Evolutionary conservation across 768 basidiomycete species (phyloP).

Genomic region (Mycena sanguinolenta): DNA sequence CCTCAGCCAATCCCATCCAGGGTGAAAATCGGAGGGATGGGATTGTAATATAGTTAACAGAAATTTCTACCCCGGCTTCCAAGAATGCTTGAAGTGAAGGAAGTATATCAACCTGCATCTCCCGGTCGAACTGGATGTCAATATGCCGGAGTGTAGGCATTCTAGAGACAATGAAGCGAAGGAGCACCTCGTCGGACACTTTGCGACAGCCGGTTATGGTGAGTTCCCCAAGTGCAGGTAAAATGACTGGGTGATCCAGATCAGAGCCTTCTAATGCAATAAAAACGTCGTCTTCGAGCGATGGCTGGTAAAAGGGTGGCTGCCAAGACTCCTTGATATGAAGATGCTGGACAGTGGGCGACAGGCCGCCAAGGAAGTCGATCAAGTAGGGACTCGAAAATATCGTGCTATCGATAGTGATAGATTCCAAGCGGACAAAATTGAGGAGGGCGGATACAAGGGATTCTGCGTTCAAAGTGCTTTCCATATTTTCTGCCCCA

Average conservation of each 20-base stretch:
- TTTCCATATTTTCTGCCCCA: background rate
- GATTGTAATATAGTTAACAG: background rate
- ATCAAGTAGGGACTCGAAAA: background rate
- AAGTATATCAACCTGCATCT: background rate
- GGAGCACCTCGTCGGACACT: slow-evolving; percentile 16
- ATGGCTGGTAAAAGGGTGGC: background rate
- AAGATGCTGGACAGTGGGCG: background rate
- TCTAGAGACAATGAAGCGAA: background rate
- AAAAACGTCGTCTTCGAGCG: background rate
- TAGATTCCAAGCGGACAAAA: slow-evolving; percentile 8
- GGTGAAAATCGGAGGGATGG: slow-evolving; percentile 6
- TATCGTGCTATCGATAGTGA: slow-evolving; percentile 1
- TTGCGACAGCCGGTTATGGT: background rate
- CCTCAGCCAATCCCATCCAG: slow-evolving; percentile 17
- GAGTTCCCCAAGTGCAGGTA: background rate
- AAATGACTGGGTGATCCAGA: background rate
- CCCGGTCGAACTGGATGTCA: background rate
- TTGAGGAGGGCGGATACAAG: background rate
- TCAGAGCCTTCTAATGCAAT: background rate
- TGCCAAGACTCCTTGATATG: background rate
- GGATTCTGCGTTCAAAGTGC: background rate
- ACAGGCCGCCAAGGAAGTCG: slow-evolving; percentile 7
- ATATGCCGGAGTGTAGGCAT: slow-evolving; percentile 8
- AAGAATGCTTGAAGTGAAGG: background rate
- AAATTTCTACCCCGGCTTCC: background rate